Conservation (phyloP, 2,329 filamentous ascomycete species). For the Dactylellina drechsleri region DNA sequence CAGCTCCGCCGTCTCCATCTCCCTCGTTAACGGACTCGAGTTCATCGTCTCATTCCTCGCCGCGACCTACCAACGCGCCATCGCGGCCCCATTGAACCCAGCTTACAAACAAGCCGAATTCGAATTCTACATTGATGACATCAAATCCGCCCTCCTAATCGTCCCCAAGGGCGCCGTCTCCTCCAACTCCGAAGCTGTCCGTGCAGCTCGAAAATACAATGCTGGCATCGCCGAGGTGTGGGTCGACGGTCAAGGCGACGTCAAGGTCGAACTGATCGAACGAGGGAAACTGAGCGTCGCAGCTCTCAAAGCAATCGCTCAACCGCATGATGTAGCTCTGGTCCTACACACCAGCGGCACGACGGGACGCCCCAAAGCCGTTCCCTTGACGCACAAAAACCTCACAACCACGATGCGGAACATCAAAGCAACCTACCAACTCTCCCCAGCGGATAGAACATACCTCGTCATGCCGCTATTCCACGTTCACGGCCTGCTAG, state of each 20-base stretch:
- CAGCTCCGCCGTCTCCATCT: conserved; percentile 80
- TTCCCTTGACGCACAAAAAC: conserved; percentile 83
- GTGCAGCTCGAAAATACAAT: conserved; percentile 79
- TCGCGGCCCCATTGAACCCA: conserved; percentile 87
- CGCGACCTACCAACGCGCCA: conserved; percentile 82
- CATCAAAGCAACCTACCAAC: conserved; percentile 79
- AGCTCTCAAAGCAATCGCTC: conserved; percentile 67
- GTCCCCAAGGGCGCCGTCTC: conserved; percentile 77
- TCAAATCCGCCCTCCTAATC: conserved; percentile 80
- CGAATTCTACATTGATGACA: conserved; percentile 89
- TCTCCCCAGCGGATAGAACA: conserved; percentile 77
- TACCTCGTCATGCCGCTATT: conserved; percentile 87
- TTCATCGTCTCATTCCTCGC: conserved; percentile 89
- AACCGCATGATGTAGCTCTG: conserved; percentile 81
- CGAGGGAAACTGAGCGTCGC: conserved; percentile 71
- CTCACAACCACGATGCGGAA: conserved; percentile 86
- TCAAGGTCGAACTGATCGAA: conserved; percentile 82
- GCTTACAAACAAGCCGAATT: conserved; percentile 90
- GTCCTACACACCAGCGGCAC: conserved; percentile 87
- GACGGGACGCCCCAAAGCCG: conserved; percentile 84
- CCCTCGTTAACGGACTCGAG: conserved; percentile 84
- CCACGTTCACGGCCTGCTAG: conserved; percentile 88
- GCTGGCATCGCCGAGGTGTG: conserved; percentile 88
- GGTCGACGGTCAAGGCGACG: conserved; percentile 72
- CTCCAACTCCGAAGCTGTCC: conserved; percentile 75